Conservation (phyloP, 2,329 filamentous ascomycete genomes). For the Paecilomyces fulvus region DNA sequence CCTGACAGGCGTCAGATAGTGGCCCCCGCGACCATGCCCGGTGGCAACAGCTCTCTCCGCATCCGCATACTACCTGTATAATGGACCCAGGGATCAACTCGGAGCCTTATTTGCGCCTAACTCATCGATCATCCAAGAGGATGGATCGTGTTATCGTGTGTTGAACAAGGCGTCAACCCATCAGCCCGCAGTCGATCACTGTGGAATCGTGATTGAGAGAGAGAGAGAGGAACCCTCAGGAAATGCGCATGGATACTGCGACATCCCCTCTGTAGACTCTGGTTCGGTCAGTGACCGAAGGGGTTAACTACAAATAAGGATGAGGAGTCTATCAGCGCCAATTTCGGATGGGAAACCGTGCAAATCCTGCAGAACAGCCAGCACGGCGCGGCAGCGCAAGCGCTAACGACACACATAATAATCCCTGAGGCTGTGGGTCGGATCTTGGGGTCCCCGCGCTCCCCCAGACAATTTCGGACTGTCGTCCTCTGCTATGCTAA, state of each 20-base stretch:
- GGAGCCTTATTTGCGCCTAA: neutral
- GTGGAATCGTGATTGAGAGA: neutral
- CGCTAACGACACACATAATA: neutral
- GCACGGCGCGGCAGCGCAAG: neutral
- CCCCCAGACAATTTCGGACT: neutral
- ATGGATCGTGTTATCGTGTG: neutral
- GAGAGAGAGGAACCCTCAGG: neutral
- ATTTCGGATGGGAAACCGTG: neutral
- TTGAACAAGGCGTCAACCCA: neutral
- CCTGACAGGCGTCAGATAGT: neutral
- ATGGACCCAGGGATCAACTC: neutral
- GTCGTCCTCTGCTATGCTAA: neutral
- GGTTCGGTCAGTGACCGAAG: neutral
- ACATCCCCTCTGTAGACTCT: neutral
- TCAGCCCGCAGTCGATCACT: neutral
- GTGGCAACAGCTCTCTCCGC: neutral
- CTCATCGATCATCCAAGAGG: neutral
- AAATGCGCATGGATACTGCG: neutral
- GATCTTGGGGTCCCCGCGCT: neutral
- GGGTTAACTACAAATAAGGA: neutral
- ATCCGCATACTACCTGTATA: neutral
- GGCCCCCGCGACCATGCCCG: neutral
- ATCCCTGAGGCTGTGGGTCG: neutral
- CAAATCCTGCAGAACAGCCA: neutral
- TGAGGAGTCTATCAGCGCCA: neutral